These are phyloP conservation scores for Diplocarpon rosae DNA, from an alignment of 2,329 filamentous ascomycete genomes.

Conservation along the genomic window DNA sequence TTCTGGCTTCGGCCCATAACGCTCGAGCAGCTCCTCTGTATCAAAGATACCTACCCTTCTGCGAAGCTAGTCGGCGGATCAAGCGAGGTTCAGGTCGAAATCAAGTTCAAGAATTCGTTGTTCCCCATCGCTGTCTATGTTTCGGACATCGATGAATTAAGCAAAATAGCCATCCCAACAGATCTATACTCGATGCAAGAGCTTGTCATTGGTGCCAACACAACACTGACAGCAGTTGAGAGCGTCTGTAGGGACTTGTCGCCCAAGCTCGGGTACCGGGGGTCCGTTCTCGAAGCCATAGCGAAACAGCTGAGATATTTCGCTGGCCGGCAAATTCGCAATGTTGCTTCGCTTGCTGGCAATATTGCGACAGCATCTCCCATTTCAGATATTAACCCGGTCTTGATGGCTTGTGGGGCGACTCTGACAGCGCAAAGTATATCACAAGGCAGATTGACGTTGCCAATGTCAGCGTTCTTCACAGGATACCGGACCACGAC, in stretches of 20 bases:
- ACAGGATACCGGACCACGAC: conserved; percentile 79
- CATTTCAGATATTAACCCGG: conserved; percentile 89
- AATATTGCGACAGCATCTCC: conserved; percentile 89
- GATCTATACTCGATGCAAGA: conserved; percentile 34
- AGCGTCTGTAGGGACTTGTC: conserved; percentile 31
- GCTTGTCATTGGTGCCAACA: conserved; percentile 64
- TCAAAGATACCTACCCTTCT: conserved; percentile 71
- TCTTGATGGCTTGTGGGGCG: conserved; percentile 76
- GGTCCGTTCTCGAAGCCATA: conserved; percentile 57
- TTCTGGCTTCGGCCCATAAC: conserved; percentile 84
- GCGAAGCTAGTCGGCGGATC: conserved; percentile 91
- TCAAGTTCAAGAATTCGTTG: conserved; percentile 88
- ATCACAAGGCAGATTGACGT: conserved; percentile 25
- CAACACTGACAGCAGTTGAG: conserved; percentile 82
- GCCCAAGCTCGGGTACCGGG: conserved; percentile 51
- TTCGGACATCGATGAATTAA: conserved; percentile 78
- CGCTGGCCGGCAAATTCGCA: conserved; percentile 85
- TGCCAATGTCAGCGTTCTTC: conserved; percentile 84
- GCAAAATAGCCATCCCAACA: conserved; percentile 65
- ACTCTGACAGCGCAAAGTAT: conserved; percentile 61
- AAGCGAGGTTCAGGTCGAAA: conserved; percentile 92
- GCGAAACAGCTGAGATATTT: conserved; percentile 90
- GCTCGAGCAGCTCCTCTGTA: conserved; percentile 72
- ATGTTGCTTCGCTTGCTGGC: conserved; percentile 86
- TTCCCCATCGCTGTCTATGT: conserved; percentile 85